Conservation (phyloP, 2,329 filamentous ascomycete genomes). For the Talaromyces verruculosus region DNA sequence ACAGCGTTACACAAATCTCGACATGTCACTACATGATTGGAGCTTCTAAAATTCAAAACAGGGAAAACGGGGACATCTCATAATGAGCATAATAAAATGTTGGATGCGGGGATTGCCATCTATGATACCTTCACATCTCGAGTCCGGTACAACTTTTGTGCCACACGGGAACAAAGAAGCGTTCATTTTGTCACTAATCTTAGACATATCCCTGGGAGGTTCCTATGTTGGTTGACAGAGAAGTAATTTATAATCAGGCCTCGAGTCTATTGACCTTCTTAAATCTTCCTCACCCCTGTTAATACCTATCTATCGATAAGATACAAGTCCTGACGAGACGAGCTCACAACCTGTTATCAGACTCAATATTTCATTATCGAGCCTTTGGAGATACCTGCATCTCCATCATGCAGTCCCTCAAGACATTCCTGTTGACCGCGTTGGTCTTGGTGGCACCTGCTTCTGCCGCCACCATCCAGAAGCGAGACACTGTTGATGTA, state of each 20-base stretch:
- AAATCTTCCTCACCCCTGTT: background rate
- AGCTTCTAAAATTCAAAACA: background rate
- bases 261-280: background rate
- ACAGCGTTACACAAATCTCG: background rate
- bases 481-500: slow-evolving; percentile 17
- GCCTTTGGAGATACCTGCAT: background rate
- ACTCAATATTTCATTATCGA: background rate
- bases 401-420: slow-evolving; percentile 1
- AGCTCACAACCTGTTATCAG: too few species aligned
- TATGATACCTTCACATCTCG: background rate
- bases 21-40: background rate
- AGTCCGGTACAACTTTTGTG: background rate
- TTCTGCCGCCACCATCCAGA: slow-evolving; percentile 6
- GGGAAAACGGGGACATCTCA: background rate
- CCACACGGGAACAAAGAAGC: background rate
- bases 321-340: background rate
- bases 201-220: background rate
- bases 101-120: background rate
- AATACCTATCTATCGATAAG: background rate
- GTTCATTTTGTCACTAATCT: background rate
- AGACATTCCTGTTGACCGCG: background rate
- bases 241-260: background rate
- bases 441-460: slow-evolving; percentile 1
- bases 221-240: background rate
- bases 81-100: background rate